Percentiles rank a stretch among this genome's conserved stretches.
Conservation (phyloP, 192 early-diverging fungal species). For the Podila clonocystis region DNA sequence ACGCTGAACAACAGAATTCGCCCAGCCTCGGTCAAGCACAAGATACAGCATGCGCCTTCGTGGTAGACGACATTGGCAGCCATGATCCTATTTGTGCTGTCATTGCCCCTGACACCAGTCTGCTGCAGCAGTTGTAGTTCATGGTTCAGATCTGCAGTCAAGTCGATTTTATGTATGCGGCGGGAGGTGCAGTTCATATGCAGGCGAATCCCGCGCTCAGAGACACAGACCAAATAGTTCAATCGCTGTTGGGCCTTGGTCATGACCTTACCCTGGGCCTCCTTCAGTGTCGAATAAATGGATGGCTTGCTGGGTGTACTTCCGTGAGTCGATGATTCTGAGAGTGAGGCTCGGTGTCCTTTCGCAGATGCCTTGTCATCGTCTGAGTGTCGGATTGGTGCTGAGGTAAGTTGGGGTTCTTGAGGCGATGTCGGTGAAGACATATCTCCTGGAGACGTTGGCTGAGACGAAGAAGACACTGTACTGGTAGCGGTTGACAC, state of each 20-base stretch:
- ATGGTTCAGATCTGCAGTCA: constrained; percentile 1
- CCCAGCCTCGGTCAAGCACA: constrained; percentile 38
- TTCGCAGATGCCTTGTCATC: not conserved
- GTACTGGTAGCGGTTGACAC: constrained; percentile 15
- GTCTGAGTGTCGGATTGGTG: not conserved
- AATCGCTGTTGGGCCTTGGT: constrained; percentile 34
- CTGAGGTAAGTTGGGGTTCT: not conserved
- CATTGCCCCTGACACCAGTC: not conserved
- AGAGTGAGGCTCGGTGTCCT: constrained; percentile 9
- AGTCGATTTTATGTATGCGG: constrained; percentile 35
- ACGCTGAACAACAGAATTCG: constrained; percentile 38
- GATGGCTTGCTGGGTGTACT: not conserved
- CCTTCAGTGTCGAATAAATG: constrained; percentile 26
- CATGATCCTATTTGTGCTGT: constrained; percentile 11
- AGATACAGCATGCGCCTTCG: constrained; percentile 33
- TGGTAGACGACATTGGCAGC: constrained; percentile 44
- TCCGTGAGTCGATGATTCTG: constrained; percentile 5
- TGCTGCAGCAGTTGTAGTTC: not conserved
- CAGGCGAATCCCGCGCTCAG: constrained; percentile 30
- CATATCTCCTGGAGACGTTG: not conserved
- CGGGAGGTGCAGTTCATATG: constrained; percentile 51
- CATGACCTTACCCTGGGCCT: constrained; percentile 36
- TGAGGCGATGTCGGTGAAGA: not conserved
- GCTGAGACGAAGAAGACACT: not conserved
- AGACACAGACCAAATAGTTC: constrained; percentile 37